Evolutionary conservation across 192 early-diverging fungal genomes (phyloP).

Genomic region (Kickxella alabastrina): DNA sequence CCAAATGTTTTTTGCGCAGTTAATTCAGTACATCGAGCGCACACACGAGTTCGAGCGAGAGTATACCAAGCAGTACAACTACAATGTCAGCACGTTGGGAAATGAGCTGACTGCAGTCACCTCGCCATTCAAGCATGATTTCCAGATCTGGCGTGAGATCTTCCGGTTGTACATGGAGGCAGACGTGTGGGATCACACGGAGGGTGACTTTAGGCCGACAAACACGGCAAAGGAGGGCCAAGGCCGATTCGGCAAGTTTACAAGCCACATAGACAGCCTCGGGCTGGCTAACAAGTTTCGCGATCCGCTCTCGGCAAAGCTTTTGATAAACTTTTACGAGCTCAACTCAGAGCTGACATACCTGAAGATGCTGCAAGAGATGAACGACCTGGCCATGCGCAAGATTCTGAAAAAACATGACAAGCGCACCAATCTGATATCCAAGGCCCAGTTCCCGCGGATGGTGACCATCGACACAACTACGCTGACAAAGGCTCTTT

Average conservation of each 20-base stretch:
- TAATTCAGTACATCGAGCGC: conserved; percentile 57
- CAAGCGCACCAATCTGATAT: conserved; percentile 69
- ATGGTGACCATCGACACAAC: conserved; percentile 30
- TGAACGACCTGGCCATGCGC: conserved; percentile 73
- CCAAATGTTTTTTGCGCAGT: conserved; percentile 57
- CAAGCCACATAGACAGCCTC: conserved; percentile 42
- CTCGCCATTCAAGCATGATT: conserved; percentile 72
- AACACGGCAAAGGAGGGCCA: conserved; percentile 59
- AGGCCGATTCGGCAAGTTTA: conserved; percentile 56
- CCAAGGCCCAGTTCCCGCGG: conserved; percentile 49
- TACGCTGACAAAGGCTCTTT: conserved; percentile 55
- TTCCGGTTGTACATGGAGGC: conserved; percentile 67
- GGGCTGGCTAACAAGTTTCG: conserved; percentile 22
- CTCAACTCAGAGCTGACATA: conserved; percentile 67
- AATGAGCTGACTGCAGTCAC: conserved; percentile 55
- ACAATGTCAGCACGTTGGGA: conserved; percentile 55
- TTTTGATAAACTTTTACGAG: conserved; percentile 47
- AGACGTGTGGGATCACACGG: conserved; percentile 62
- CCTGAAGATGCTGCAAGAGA: conserved; percentile 67
- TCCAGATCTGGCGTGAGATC: conserved; percentile 65
- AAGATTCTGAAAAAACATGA: conserved; percentile 93
- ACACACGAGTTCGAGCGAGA: conserved; percentile 55
- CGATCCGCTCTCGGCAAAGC: conserved; percentile 36
- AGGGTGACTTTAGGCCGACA: conserved; percentile 56
- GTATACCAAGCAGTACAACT: conserved; percentile 53